These are phyloP conservation scores for Straminergon stramineum DNA, from an alignment of 225 moss, liverwort and hornwort species.

Conservation along the genomic window DNA sequence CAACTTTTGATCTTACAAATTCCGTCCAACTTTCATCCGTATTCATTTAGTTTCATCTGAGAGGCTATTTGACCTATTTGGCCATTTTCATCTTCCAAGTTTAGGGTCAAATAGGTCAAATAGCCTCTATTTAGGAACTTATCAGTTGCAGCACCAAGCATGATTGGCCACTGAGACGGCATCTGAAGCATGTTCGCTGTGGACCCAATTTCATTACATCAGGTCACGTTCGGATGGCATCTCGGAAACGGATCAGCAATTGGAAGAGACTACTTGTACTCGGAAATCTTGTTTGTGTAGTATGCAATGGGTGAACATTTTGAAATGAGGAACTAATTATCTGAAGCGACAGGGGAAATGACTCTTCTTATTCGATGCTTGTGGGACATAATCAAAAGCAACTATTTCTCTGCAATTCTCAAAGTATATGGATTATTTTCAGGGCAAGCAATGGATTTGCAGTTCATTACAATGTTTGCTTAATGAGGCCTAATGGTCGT, in stretches of 20 bases:
- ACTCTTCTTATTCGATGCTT: background rate
- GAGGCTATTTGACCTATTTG: background rate
- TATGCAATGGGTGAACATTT: background rate
- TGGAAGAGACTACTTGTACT: background rate
- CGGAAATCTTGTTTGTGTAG: background rate
- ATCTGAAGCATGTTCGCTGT: background rate
- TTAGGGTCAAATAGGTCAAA: too few species aligned
- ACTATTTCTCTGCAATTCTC: background rate
- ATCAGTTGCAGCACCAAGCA: background rate
- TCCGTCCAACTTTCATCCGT: background rate
- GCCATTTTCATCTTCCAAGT: background rate
- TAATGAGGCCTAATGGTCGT: background rate
- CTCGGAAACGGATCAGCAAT: background rate
- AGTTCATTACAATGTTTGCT: background rate
- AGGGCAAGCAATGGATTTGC: background rate
- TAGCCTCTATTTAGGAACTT: background rate
- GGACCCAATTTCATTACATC: background rate
- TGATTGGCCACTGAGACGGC: background rate
- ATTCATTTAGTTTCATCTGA: background rate
- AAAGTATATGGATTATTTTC: background rate
- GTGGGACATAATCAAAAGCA: background rate
- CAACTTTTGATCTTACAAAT: background rate
- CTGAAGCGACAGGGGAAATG: background rate
- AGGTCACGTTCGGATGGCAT: background rate
- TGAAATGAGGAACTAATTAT: background rate